Conservation (phyloP, 768 basidiomycete genomes). For the Leccinum subtestaceum region DNA sequence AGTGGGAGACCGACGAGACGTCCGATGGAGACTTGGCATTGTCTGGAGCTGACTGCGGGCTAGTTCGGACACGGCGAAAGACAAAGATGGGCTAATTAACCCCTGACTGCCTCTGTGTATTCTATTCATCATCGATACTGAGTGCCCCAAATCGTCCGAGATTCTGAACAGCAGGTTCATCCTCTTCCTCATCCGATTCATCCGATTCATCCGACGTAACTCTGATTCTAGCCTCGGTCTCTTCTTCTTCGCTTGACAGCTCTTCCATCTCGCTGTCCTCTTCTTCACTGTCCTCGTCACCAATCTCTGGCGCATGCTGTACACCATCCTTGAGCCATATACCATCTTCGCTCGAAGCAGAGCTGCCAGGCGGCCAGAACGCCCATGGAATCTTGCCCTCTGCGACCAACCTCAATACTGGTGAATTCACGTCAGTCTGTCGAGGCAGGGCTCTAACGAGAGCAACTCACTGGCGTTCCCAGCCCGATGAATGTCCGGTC, state of each 20-base stretch:
- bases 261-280: slow-evolving; percentile 19
- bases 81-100: slow-evolving; percentile 9
- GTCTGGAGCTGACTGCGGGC: not conserved
- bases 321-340: slow-evolving; percentile 53
- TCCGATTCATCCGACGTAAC: slow-evolving; percentile 17
- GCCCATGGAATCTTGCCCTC: slow-evolving; percentile 83
- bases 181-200: slow-evolving; percentile 18
- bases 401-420: slow-evolving; percentile 80
- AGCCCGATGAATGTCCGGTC: slow-evolving; percentile 85
- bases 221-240: not conserved
- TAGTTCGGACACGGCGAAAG: slow-evolving; percentile 23
- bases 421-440: not conserved
- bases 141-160: slow-evolving; percentile 34
- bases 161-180: not conserved
- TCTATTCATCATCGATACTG: slow-evolving; percentile 17
- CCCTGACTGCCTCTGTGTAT: slow-evolving; percentile 13
- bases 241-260: slow-evolving; percentile 12
- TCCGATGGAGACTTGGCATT: slow-evolving; percentile 9
- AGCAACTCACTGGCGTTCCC: slow-evolving; percentile 77
- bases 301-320: slow-evolving; percentile 19
- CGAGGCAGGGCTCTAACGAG: not conserved
- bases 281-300: slow-evolving; percentile 32
- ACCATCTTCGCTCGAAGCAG: slow-evolving; percentile 38
- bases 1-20: slow-evolving; percentile 17
- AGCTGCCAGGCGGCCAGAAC: slow-evolving; percentile 70